These are phyloP conservation scores for Dictyostelium intermedium DNA, from an alignment of 78 protist species.

Conservation along the genomic window DNA sequence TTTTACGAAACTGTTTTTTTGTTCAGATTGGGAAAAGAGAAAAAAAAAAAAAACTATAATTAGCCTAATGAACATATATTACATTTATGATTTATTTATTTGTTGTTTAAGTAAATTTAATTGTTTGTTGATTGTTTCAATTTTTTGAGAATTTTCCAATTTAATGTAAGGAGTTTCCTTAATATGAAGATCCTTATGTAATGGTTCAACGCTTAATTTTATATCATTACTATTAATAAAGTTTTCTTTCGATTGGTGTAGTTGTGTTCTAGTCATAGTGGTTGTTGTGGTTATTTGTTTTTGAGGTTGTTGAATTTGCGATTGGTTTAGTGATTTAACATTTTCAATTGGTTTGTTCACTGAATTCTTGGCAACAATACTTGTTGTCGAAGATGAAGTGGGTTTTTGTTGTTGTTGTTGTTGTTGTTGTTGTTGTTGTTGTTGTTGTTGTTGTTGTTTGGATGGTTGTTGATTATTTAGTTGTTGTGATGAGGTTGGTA, in stretches of 20 bases:
- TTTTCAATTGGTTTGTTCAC: not conserved
- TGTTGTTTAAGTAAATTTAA: not conserved
- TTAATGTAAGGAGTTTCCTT: not conserved
- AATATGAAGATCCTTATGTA: not conserved
- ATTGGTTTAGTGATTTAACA: not conserved
- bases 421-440: not conserved
- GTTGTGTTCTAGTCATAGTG: not conserved
- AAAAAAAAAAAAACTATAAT: no score
- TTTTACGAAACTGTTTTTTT: no score
- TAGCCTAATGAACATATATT: not conserved
- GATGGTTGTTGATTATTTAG: not conserved
- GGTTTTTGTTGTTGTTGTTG: not conserved
- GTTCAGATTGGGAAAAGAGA: no score
- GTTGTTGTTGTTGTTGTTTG: not conserved
- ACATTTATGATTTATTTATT: not conserved
- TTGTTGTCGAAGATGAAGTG: not conserved
- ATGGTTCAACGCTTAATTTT: constrained; percentile 2
- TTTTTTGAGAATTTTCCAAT: not conserved
- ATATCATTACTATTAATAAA: not conserved
- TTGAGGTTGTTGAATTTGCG: not conserved
- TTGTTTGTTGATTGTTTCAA: not conserved
- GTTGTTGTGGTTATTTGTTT: not conserved
- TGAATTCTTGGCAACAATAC: not conserved
- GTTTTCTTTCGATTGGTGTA: not conserved
- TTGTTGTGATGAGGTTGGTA: no score